These are phyloP conservation scores for Candida andamanensis DNA, from an alignment of 805 yeast species.

Conservation along the genomic window DNA sequence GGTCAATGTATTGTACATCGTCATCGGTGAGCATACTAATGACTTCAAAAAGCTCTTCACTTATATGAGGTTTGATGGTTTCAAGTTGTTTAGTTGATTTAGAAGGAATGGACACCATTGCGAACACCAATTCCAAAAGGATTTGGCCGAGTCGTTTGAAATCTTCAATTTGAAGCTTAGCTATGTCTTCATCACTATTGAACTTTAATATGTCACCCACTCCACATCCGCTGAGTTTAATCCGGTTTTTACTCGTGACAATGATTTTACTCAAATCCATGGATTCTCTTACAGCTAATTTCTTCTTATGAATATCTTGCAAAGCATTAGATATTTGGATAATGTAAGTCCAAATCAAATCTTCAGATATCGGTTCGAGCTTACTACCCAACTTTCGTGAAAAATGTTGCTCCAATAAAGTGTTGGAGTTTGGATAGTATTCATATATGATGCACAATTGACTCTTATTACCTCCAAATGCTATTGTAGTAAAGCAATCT, in stretches of 20 bases:
- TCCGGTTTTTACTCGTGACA: slow-evolving; percentile 64
- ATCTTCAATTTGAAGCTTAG: slow-evolving; percentile 49
- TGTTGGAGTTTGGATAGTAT: slow-evolving; percentile 71
- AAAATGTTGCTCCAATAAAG: slow-evolving; percentile 66
- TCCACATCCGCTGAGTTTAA: slow-evolving; percentile 69
- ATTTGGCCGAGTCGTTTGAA: slow-evolving; percentile 53
- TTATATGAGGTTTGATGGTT: slow-evolving; percentile 19
- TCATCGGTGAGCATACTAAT: slow-evolving; percentile 38
- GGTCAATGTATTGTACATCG: slow-evolving; percentile 15
- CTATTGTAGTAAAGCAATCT: slow-evolving; percentile 83
- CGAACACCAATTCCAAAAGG: slow-evolving; percentile 54
- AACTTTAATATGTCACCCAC: slow-evolving; percentile 58
- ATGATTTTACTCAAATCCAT: slow-evolving; percentile 66
- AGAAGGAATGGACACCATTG: slow-evolving; percentile 32
- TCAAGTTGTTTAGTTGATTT: slow-evolving; percentile 11
- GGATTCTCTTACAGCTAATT: slow-evolving; percentile 55
- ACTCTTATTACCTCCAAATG: slow-evolving; percentile 64
- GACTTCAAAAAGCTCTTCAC: slow-evolving; percentile 46
- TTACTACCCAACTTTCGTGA: slow-evolving; percentile 35
- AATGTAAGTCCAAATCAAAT: slow-evolving; percentile 67
- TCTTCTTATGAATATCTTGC: slow-evolving; percentile 57
- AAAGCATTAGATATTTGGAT: slow-evolving; percentile 72
- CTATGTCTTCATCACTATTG: slow-evolving; percentile 15
- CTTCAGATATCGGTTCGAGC: slow-evolving; percentile 55
- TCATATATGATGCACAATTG: slow-evolving; percentile 79